phyloP scores from a whole-genome alignment of 2,329 filamentous ascomycete species.

The Pestalotiopsis sp. region DNA sequence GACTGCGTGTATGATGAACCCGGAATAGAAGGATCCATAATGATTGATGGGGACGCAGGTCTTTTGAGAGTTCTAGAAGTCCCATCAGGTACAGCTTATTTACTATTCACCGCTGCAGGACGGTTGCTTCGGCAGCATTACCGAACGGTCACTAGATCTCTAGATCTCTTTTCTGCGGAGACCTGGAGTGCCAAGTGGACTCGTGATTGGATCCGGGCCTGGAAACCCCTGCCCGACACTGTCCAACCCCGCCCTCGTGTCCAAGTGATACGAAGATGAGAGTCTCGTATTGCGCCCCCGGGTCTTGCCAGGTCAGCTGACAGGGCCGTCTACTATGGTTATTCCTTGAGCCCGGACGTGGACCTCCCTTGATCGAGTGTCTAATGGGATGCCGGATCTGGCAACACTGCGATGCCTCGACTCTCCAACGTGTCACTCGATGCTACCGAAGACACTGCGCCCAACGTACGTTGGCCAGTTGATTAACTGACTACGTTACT shows the following conservation, averaged over 20 bases:
- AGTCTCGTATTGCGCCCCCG: conserved; percentile 4
- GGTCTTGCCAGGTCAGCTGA: not conserved
- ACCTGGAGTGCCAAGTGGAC: not conserved
- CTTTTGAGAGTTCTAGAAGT: not conserved
- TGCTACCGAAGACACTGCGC: not conserved
- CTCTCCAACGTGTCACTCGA: not conserved
- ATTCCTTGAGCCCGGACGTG: not conserved
- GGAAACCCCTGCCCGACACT: not conserved
- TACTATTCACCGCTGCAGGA: not conserved
- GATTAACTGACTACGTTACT: not conserved
- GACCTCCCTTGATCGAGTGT: not conserved
- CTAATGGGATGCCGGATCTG: not conserved
- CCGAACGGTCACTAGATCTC: not conserved
- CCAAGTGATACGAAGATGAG: conserved; percentile 3
- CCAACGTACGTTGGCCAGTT: not conserved
- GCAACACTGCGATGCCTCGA: not conserved
- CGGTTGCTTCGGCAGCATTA: not conserved
- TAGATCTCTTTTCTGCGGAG: not conserved
- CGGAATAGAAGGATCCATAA: not conserved
- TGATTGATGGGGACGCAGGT: not conserved
- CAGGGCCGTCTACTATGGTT: not conserved
- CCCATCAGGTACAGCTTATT: not conserved
- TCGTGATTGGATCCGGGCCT: not conserved
- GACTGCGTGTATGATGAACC: too few relatives aligned
- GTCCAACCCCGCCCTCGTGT: conserved; percentile 3